Base-by-base conservation (phyloP, 495 filamentous ascomycete species). In the Daldinia bambusicola region DNA sequence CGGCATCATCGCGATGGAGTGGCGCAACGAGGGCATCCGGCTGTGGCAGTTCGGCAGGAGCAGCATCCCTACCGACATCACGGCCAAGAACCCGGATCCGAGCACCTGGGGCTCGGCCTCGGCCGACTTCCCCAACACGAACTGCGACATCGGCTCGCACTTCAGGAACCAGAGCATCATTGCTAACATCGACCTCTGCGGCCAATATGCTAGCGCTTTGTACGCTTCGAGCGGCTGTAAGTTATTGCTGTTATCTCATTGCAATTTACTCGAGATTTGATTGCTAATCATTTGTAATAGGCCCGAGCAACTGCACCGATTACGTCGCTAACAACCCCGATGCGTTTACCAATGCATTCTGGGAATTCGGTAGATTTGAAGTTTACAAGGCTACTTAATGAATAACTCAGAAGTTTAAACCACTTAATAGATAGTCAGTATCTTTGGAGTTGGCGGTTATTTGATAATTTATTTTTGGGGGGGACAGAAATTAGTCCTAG, bases 131-230 rank as follows among this genome's bases (percentile, higher is more conserved):
- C 79, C 82, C 0, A 85, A 84, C 34, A 81, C 80, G 8, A 71
- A 76, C 40, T 93, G 90, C 75, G 82, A 91, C 66, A 84, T 92
- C 40, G 78, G 82, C 36, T 78, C 76, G 10, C 84, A 89, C 66
- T 92, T 93, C 74, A 80, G 74, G 31, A 84, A 90, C 61, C 81
- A 89, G 75, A 86, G 86, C 72, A 90, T 93, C 66, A 85, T 92
- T 66, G 87, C 89, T 48, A 88, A 92, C 68, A 89, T 88, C 40
- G 87, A 90, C 65, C 85, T 93, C 67, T 92, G 90, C 73, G 90
- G 91, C 3, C 82, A 87, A 61, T 89, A 88, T 83, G 89, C 89
- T 6, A 85, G 87, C 37, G 67, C 66, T 0, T 80, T 84, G 31
- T 83, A 79, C 70, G 55, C 64, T 4, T 38, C 55, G 8, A 81